Percentiles rank a stretch among this genome's conserved stretches.
phyloP scores from a whole-genome alignment of 345 rosid genomes.

The Lepidium africanum region DNA sequence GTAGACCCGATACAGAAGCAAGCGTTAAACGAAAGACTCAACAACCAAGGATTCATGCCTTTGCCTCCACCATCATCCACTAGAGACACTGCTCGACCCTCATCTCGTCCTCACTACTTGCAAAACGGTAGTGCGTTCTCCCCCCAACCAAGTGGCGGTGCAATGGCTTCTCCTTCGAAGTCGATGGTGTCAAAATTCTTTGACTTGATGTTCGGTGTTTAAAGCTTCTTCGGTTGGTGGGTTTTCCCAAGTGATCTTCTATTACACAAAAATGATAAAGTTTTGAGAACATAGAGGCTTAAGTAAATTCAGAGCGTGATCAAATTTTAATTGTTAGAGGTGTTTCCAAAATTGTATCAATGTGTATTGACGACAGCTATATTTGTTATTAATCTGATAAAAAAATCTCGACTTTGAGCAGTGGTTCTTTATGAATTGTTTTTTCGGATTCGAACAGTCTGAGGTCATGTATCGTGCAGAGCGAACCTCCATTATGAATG shows the following conservation, averaged over 20 bases:
- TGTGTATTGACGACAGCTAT: constrained; percentile 16
- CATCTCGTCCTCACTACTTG: constrained; percentile 47
- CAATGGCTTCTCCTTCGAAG: constrained; percentile 80
- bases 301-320: constrained; percentile 18
- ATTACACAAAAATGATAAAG: neutral
- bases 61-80: constrained; percentile 47
- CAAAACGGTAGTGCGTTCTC: constrained; percentile 56
- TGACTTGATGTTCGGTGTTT: constrained; percentile 74
- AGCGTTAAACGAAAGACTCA: constrained; percentile 60
- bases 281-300: constrained; percentile 5
- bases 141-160: constrained; percentile 48
- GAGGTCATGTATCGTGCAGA: constrained; percentile 14
- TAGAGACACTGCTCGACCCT: constrained; percentile 31
- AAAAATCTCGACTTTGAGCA: neutral
- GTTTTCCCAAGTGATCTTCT: neutral
- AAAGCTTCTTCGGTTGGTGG: constrained; percentile 6
- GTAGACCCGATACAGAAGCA: constrained; percentile 81
- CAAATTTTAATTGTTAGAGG: neutral
- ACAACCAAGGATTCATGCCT: constrained; percentile 80
- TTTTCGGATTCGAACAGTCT: constrained; percentile 2
- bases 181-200: constrained; percentile 72
- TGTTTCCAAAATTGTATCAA: neutral
- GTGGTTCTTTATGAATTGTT: neutral
- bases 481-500: neutral
- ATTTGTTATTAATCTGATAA: constrained; percentile 16